A percentile compares a stretch with the other conserved stretches of the same genome.
These are phyloP conservation scores for Boeremia lycopersici DNA, from an alignment of 2,329 filamentous ascomycete species.

Conservation along the genomic window DNA sequence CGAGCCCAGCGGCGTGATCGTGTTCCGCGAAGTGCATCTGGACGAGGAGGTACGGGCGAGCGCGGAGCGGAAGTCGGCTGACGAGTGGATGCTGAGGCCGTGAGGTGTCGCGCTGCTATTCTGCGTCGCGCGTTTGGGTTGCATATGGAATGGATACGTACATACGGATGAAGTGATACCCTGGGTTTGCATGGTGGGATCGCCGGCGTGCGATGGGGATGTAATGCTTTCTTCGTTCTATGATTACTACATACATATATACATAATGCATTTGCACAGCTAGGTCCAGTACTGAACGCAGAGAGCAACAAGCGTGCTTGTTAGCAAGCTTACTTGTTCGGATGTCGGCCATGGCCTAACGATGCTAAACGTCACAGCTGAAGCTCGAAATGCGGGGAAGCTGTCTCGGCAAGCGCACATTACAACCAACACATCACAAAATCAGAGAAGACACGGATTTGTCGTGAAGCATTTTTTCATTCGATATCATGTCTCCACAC, in stretches of 20 bases:
- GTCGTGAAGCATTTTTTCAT: conserved; percentile 48
- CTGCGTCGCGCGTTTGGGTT: neutral
- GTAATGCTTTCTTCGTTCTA: neutral
- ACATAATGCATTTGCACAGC: no score
- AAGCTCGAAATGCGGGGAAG: conserved; percentile 18
- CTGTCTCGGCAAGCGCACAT: conserved; percentile 19
- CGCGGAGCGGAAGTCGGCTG: conserved; percentile 13
- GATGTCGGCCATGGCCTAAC: neutral
- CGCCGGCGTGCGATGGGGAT: neutral
- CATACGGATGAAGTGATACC: neutral
- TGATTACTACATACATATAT: no score
- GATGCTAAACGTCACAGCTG: conserved; percentile 7
- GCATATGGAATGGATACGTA: no score
- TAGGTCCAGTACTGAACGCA: no score
- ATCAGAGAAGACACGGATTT: conserved; percentile 13
- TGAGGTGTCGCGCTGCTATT: neutral
- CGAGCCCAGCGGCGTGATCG: conserved; percentile 25
- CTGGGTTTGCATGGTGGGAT: neutral
- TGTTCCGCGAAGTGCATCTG: conserved; percentile 35
- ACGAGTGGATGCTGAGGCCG: conserved; percentile 5
- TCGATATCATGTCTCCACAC: conserved; percentile 44
- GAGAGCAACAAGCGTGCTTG: no score
- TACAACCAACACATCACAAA: conserved; percentile 18
- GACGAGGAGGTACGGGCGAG: conserved; percentile 14
- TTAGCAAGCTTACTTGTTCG: neutral